Base-by-base conservation (phyloP, 2,329 filamentous ascomycete species). In the Akanthomyces dipterigenus region DNA sequence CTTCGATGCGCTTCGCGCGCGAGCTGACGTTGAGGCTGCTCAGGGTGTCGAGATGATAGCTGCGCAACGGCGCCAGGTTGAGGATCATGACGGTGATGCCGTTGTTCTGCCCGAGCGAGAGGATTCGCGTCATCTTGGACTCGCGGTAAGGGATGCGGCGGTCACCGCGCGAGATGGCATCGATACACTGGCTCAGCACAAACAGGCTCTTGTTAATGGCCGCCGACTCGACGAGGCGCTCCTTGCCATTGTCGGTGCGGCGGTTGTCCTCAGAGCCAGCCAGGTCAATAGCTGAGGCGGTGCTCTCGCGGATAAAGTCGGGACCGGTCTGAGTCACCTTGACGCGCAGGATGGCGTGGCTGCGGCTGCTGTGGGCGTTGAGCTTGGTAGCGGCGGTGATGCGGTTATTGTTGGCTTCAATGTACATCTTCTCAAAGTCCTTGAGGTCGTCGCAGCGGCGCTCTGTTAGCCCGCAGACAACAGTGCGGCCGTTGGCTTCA, bases 181-280 rank as follows among this genome's bases (percentile, higher is more conserved):
- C 93, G 58, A 98, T 93, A 69, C 93, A 98, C 72, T 96, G 92
- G 48, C 91, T 93, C 54, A 98, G 78, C 20, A 97, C 93, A 69
- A 98, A 98, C 7, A 98, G 80, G 65, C 91, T 96, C 78, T 97
- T 98, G 82, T 98, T 98, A 79, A 98, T 98, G 70, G 91, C 93
- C 0, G 93, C 92, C 43, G 92, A 96, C 75, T 98, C 93, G n/a
- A 96, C 85, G 71, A 98, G 80, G 28, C 93, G 84, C 73, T 96
- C 92, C 72, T 93, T 95, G 68, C 88, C 91, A 73, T 98, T 98
- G 57, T 96, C 93, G 0, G 93, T 98, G 55, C 93, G 82, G 54
- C 93, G 84, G 72, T 98, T 98, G 74, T 98, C 93, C 75, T 98
- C 95, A 1, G 93, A 97, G 45, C 93, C 93, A 61, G 93, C 93